phyloP scores from a whole-genome alignment of 2,329 filamentous ascomycete genomes.

The Fusarium austroafricanum region DNA sequence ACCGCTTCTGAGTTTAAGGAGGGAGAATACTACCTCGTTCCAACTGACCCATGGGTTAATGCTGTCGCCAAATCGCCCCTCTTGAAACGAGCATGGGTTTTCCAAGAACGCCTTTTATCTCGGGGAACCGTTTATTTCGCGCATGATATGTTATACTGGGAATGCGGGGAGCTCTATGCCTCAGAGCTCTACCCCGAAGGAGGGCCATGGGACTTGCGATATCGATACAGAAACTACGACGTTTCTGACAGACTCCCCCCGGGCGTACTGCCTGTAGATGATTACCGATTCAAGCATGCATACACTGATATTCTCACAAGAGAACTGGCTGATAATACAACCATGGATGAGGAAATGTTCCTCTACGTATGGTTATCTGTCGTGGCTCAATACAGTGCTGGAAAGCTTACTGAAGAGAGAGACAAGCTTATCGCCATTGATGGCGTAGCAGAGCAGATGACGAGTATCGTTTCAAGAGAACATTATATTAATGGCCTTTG shows the following conservation, averaged over 20 bases:
- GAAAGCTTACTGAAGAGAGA: neutral
- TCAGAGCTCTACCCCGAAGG: neutral
- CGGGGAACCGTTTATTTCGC: slow-evolving; percentile 1
- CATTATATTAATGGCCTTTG: slow-evolving; percentile 4
- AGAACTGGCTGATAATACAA: rapidly evolving
- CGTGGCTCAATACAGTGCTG: slow-evolving; percentile 6
- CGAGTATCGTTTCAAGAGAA: neutral
- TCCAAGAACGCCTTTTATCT: slow-evolving; percentile 5
- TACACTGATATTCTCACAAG: slow-evolving; percentile 1
- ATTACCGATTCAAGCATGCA: slow-evolving; percentile 9
- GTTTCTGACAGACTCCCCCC: neutral
- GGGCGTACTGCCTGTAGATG: neutral
- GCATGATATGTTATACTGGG: slow-evolving; percentile 10
- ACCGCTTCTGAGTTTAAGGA: neutral
- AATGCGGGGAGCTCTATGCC: slow-evolving; percentile 1
- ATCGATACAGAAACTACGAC: neutral
- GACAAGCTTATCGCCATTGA: slow-evolving; percentile 8
- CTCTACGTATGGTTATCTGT: slow-evolving; percentile 12
- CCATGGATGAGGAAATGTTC: slow-evolving; percentile 2
- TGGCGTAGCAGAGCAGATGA: slow-evolving; percentile 5
- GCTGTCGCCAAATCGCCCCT: neutral
- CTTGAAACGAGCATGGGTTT: slow-evolving; percentile 1
- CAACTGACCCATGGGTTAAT: neutral
- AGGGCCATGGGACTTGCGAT: slow-evolving; percentile 1
- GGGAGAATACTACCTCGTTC: neutral